Evolutionary conservation across 768 basidiomycete species (phyloP), one percentile per base, ranked within the genome.

Genomic region (Leccinum disarticulatum): DNA sequence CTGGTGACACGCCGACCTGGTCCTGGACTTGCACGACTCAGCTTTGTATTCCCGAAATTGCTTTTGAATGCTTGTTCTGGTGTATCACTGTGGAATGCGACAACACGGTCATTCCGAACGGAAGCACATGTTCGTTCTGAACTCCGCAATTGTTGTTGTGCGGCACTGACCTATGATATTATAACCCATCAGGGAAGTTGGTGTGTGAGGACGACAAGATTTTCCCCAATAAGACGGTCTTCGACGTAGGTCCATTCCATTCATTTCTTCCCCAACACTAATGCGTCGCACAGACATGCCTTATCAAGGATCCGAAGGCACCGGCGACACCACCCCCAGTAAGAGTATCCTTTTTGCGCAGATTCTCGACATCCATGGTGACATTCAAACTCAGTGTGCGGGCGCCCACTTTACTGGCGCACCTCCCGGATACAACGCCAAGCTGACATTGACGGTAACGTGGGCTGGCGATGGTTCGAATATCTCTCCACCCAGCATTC

Each of bases 151-250:
- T 22, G 2, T 48, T 9, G 9, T 7, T n/a, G 4, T 17, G n/a
- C 14, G 3, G 54, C 11, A 15, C 52, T 57, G 6, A 61, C 10
- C 0, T n/a, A n/a, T n/a, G n/a, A n/a, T n/a, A n/a, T n/a, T n/a
- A 30, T 19, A 1, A 13, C 47, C 19, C 22, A 48, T 25, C 47
- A 63, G 59, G 55, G 61, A 38, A 27, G 9, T 38, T 63, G 59
- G 6, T 17, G 0, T 57, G 61, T 25, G 38, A 54, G 5, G 47
- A 62, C 19, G 51, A 61, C 10, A 10, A 14, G 22, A 33, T 63
- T 19, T 63, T 63, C 41, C 58, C 61, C 1, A 25, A 57, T 1
- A 59, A 52, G 0, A 2, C 55, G n/a, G 61, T 59, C 55, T 63
- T 63, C 41, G 38, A 27, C 47, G 61, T 63, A 9, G 1, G 52